Evolutionary conservation across 139 green algal species (phyloP), one percentile per base, ranked within the genome.

Genomic region (Nannochloris sp.): DNA sequence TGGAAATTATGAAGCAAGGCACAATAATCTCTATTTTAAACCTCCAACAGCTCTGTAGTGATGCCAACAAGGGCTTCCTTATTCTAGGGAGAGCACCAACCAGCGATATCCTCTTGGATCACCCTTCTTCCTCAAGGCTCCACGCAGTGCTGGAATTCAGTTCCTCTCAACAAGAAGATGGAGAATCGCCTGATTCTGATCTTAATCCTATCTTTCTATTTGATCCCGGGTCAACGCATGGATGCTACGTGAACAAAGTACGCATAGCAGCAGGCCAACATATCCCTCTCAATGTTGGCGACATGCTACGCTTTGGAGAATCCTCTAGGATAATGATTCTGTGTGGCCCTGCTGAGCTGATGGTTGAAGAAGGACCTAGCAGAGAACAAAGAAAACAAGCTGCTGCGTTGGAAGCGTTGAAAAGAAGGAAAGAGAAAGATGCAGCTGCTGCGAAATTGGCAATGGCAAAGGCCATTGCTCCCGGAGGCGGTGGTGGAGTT

Each of bases 161-260:
- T 9, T 62, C 54, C 6, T n/a, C 10, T 15, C 37, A 45, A 45
- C 31, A 37, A 12, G 54, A 37, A 39, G 59, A 60, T 48, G 70
- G 64, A n/a, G 72, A 78, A 24, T 82, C 83, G 0, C n/a, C n/a
- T n/a, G n/a, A n/a, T n/a, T n/a, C n/a, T n/a, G n/a, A n/a, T n/a
- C n/a, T n/a, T n/a, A n/a, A n/a, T n/a, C n/a, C n/a, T n/a, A n/a
- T n/a, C n/a, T 97, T 90, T 39, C 25, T 97, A n/a, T 90, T 77
- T 51, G 92, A 97, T 76, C 72, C 75, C 2, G 82, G 81, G 46
- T 88, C 68, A 61, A 92, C 89, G 1, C 92, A 98, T 61, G 91
- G 92, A 57, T 90, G 79, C 8, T 93, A 90, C 64, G 54, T 97
- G 5, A 97, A 98, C 77, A 95, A 95, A 65, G 59, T 78, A 51